Base-by-base conservation (phyloP, 2,329 filamentous ascomycete genomes). In the Penicillium sp. region DNA sequence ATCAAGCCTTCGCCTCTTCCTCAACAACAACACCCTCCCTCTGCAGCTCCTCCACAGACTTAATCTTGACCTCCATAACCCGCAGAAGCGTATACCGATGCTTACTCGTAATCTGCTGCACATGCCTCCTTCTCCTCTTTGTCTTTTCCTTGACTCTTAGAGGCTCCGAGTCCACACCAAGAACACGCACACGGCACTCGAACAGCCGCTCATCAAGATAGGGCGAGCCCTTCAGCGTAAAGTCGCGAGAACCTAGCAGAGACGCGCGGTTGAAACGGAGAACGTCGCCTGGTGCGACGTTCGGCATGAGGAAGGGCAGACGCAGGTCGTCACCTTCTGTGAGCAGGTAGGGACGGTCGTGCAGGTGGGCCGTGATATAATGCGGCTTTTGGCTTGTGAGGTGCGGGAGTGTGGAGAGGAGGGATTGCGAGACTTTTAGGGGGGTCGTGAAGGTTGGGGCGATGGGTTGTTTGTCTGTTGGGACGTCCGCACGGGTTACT, bases 191-290 rank as follows among this genome's bases (percentile, higher is more conserved):
- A 62, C 93, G 86, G 78, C 93, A 97, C 75, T 91, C 90, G 71
- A 93, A 98, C 61, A 97, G 78, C 58, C 88, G 81, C 77, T 94
- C 90, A 75, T 97, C 93, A 65, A 98, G 80, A 74, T 91, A 94
- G n/a, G 91, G 88, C 5, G 85, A 81, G 5, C 91, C 91, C 77
- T 93, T 91, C 66, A 98, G 83, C 5, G 94, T 97, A 79, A 91
- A 96, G 77, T 98, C 94, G 66, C 95, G 86, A 68, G 90, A 94
- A 30, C 95, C 95, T 49, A 99, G 81, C 58, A 90, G 83, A 46
- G 88, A 90, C 26, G 93, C 95, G 60, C 93, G 90, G 80, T 97
- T 94, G 61, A 99, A 85, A 7, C 93, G 91, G 63, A 99, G 84
- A 44, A 96, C 82, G 75, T 98, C 94, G 31, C 95, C 95, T 0